Evolutionary conservation across 2,329 filamentous ascomycete species (phyloP), one percentile per base, ranked within the genome.

Genomic region (Endocalyx cinctus): DNA sequence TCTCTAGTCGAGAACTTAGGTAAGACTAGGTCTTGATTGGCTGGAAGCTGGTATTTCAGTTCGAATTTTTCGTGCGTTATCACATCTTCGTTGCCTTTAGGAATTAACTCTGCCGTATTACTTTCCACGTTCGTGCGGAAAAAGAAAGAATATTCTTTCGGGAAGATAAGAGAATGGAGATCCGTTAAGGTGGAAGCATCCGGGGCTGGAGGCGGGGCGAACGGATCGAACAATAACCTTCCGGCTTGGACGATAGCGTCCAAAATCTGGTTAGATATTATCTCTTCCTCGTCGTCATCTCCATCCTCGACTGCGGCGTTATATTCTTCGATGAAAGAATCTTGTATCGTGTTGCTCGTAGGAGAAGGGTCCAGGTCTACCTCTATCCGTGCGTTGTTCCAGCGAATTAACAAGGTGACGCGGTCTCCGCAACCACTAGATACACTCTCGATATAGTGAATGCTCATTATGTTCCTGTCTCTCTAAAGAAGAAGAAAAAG

Each of bases 111-210:
- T 18, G 26, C 20, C 27, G 19, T 34, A 22, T 30, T 27, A 33
- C 12, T 37, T 26, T 35, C 33, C 17, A 34, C 23, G 22, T 31
- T 31, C 17, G 39, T 39, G 29, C 27, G 27, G 17, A 40, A 38
- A 27, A 6, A 25, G 17, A 40, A 40, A 15, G 22, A 25, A 33
- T 40, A 38, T 35, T 42, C 36, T 28, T 32, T 33, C 23, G 42
- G 42, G 34, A 40, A 40, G 30, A 45, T 27, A 16, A 45, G 39
- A 29, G 37, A 36, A 34, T 45, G 34, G 31, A 42, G 37, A 34
- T 45, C 37, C 19, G 15, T 13, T 17, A 27, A 14, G 22, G 18
- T 28, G 28, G 25, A 23, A 25, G 26, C 14, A 27, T 30, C 22
- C 26, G 30, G 27, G 25, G 22, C 22, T 22, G 39, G 18, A 33